phyloP scores from a whole-genome alignment of 805 yeast species.

The Aciculoconidium aculeatum region DNA sequence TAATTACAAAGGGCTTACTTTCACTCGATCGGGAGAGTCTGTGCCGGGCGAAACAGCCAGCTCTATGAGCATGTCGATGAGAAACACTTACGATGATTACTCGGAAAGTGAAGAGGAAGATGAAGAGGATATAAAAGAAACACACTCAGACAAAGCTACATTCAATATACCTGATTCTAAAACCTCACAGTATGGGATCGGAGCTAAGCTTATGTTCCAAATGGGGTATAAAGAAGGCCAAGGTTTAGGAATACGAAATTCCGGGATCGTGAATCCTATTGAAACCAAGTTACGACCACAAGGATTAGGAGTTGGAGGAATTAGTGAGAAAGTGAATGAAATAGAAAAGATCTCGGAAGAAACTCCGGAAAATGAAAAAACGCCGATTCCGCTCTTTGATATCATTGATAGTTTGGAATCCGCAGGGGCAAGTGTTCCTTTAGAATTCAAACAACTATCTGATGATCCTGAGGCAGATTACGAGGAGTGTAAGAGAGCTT shows the following conservation, averaged over 20 bases:
- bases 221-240: slow-evolving; percentile 87
- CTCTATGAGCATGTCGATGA: too few species aligned
- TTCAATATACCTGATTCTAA: neutral
- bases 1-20: too few species aligned
- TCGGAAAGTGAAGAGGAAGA: slow-evolving; percentile 7
- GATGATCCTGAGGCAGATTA: slow-evolving; percentile 14
- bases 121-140: slow-evolving; percentile 43
- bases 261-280: slow-evolving; percentile 79
- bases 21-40: too few species aligned
- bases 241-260: slow-evolving; percentile 71
- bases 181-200: slow-evolving; percentile 61
- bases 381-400: slow-evolving; percentile 19
- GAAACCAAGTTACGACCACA: slow-evolving; percentile 61
- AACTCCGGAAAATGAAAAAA: slow-evolving; percentile 19
- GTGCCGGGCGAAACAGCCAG: too few species aligned
- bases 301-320: slow-evolving; percentile 72
- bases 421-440: slow-evolving; percentile 31
- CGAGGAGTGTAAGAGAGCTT: slow-evolving; percentile 6
- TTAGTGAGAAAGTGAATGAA: slow-evolving; percentile 27
- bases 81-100: slow-evolving; percentile 5
- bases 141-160: slow-evolving; percentile 12
- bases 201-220: slow-evolving; percentile 66
- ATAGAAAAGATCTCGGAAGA: slow-evolving; percentile 10
- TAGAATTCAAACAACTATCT: slow-evolving; percentile 25
- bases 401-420: slow-evolving; percentile 32